These are phyloP conservation scores for Jaltomata sinuosa DNA, from an alignment of 257 asterid species.

Conservation along the genomic window DNA sequence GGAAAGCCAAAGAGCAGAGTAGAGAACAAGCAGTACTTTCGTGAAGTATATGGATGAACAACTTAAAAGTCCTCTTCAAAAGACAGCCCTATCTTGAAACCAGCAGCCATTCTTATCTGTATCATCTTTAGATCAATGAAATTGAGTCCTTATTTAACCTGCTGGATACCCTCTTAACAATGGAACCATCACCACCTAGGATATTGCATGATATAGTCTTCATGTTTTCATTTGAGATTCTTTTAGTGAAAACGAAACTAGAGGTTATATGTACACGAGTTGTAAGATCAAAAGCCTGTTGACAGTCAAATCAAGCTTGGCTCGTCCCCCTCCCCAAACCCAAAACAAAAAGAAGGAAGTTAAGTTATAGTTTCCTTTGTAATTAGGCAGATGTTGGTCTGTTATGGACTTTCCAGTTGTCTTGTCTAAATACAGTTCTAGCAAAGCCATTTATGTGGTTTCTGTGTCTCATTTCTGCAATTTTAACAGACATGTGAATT, in stretches of 20 bases:
- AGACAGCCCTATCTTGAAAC: conserved; percentile 6
- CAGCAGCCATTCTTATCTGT: not conserved
- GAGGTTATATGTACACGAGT: not conserved
- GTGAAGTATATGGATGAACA: not conserved
- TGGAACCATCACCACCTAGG: not conserved
- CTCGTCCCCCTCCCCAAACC: not conserved
- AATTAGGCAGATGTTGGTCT: not conserved
- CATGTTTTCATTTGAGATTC: not conserved
- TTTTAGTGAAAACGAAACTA: not conserved
- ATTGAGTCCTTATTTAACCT: not conserved
- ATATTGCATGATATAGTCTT: not conserved
- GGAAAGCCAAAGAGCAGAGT: conserved; percentile 50
- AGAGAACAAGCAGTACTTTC: conserved; percentile 24
- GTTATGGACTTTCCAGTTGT: not conserved
- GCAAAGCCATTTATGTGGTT: not conserved
- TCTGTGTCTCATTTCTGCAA: not conserved
- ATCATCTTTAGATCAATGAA: not conserved
- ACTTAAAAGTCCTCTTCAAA: conserved; percentile 14
- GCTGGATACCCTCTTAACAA: not conserved
- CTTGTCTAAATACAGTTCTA: not conserved
- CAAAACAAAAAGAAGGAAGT: not conserved
- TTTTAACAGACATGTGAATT: not conserved
- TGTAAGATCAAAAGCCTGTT: not conserved
- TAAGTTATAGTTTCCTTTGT: not conserved
- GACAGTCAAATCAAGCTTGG: not conserved